Evolutionary conservation across 1,139 yeast genomes (phyloP).

Genomic region (Hyphopichia fennica): DNA sequence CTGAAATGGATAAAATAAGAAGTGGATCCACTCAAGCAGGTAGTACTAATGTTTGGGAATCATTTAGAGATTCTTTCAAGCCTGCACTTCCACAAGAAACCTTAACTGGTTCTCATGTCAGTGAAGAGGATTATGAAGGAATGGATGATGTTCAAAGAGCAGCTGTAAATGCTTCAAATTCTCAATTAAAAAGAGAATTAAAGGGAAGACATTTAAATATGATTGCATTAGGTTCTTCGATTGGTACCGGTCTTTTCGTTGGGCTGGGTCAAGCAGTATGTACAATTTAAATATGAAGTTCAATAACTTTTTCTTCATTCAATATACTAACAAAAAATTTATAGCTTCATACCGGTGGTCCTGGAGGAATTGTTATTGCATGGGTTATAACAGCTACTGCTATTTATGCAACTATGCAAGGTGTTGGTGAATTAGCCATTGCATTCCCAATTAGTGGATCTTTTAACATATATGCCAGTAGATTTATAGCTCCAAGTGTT

Average conservation of each 20-base stretch:
- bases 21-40: constrained; percentile 6
- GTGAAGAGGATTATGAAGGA: constrained; percentile 16
- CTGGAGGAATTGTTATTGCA: constrained; percentile 63
- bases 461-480: constrained; percentile 37
- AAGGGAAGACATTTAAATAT: constrained; percentile 46
- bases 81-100: constrained; percentile 26
- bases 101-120: constrained; percentile 16
- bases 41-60: constrained; percentile 16
- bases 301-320: no score
- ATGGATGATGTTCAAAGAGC: constrained; percentile 37
- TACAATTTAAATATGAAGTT: no score
- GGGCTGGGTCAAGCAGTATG: constrained; percentile 36
- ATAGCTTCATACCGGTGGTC: constrained; percentile 60
- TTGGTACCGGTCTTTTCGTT: constrained; percentile 55
- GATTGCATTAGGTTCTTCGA: constrained; percentile 84
- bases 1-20: constrained; percentile 9
- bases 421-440: constrained; percentile 39
- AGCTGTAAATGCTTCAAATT: constrained; percentile 37
- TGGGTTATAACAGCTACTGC: constrained; percentile 32
- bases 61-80: constrained; percentile 36
- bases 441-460: constrained; percentile 44
- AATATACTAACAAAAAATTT: no score
- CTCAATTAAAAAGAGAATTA: constrained; percentile 36
- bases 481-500: constrained; percentile 40
- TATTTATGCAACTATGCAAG: constrained; percentile 38